Conservation (phyloP, 2,329 filamentous ascomycete species). For the Aspergillus costaricaensis region DNA sequence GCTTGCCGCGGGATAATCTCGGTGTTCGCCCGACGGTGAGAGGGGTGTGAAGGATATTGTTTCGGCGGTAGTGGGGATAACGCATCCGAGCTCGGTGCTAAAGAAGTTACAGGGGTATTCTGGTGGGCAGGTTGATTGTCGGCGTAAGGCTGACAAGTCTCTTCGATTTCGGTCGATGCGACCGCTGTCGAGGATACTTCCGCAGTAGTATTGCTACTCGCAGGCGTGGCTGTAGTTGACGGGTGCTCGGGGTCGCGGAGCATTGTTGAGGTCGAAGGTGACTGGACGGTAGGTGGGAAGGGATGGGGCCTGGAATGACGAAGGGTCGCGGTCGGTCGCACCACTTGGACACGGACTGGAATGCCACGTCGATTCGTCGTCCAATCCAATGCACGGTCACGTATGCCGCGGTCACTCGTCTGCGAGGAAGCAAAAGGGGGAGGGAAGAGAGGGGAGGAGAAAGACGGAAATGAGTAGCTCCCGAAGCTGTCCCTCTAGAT, state of each 20-base stretch:
- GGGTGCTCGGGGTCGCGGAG: slow-evolving; percentile 20
- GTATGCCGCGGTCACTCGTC: slow-evolving; percentile 14
- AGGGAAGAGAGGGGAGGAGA: not conserved
- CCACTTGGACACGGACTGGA: slow-evolving; percentile 28
- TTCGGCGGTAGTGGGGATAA: slow-evolving; percentile 18
- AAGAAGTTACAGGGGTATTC: slow-evolving; percentile 17
- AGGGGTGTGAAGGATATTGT: slow-evolving; percentile 21
- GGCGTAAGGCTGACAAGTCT: slow-evolving; percentile 17
- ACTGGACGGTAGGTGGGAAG: slow-evolving; percentile 19
- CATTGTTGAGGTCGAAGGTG: slow-evolving; percentile 22
- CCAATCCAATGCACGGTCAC: slow-evolving; percentile 24
- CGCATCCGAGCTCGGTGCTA: slow-evolving; percentile 20
- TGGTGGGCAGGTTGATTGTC: slow-evolving; percentile 17
- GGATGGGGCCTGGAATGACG: slow-evolving; percentile 24
- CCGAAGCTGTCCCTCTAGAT: slow-evolving; percentile 3
- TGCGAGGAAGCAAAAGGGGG: slow-evolving; percentile 11
- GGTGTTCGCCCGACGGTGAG: slow-evolving; percentile 40
- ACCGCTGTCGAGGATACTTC: slow-evolving; percentile 15
- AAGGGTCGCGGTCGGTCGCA: slow-evolving; percentile 21
- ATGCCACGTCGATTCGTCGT: slow-evolving; percentile 35
- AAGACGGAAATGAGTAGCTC: slow-evolving; percentile 11
- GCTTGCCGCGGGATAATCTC: slow-evolving; percentile 32
- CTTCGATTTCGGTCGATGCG: slow-evolving; percentile 16
- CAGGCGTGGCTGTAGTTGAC: slow-evolving; percentile 21
- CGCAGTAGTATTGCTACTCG: slow-evolving; percentile 14